These are phyloP conservation scores for Backusella macrospora DNA, from an alignment of 192 early-diverging fungal species.

Conservation along the genomic window DNA sequence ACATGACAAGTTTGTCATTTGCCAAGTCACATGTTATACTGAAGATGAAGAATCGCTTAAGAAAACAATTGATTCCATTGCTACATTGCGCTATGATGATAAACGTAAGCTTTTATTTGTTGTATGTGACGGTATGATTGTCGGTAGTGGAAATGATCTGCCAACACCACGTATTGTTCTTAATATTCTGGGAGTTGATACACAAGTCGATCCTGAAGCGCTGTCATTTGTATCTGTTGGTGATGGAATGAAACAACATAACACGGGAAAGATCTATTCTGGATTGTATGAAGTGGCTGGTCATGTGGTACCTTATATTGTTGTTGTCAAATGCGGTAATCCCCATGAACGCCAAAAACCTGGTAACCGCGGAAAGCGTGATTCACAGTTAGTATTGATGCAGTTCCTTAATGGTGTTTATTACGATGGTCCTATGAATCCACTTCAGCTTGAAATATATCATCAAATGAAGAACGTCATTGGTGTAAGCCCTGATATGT, in stretches of 20 bases:
- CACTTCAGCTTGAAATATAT: constrained; percentile 96
- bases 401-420: constrained; percentile 96
- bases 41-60: constrained; percentile 86
- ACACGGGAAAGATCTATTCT: constrained; percentile 96
- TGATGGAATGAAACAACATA: constrained; percentile 89
- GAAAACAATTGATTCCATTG: constrained; percentile 84
- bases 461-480: constrained; percentile 99
- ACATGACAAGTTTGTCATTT: constrained; percentile 96
- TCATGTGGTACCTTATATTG: constrained; percentile 92
- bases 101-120: constrained; percentile 90
- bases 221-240: constrained; percentile 86
- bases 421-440: constrained; percentile 91
- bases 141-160: constrained; percentile 93
- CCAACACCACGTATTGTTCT: constrained; percentile 96
- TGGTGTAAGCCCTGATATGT: constrained; percentile 93
- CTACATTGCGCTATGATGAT: constrained; percentile 80
- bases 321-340: constrained; percentile 93
- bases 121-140: constrained; percentile 92
- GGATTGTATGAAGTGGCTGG: constrained; percentile 92
- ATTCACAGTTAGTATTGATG: constrained; percentile 98
- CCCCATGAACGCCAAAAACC: constrained; percentile 83
- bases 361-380: constrained; percentile 98
- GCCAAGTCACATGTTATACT: constrained; percentile 95
- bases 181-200: constrained; percentile 86
- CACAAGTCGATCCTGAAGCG: constrained; percentile 73